Conservation (phyloP, 2,329 filamentous ascomycete species). For the Fusarium sp. region DNA sequence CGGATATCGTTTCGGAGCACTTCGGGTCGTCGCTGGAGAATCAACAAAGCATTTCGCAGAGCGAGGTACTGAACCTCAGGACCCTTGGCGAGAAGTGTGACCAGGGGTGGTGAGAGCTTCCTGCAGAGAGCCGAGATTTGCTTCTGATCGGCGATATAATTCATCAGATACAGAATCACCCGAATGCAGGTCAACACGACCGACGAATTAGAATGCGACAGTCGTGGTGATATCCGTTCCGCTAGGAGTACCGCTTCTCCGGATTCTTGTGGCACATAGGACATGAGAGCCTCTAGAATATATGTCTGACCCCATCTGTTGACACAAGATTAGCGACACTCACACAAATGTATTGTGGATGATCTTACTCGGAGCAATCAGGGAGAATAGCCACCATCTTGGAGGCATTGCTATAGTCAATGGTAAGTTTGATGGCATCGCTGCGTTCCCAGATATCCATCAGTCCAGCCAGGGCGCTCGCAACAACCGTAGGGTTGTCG, state of each 20-base stretch:
- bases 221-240: slow-evolving; percentile 91
- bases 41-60: slow-evolving; percentile 90
- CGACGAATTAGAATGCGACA: slow-evolving; percentile 96
- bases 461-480: slow-evolving; percentile 87
- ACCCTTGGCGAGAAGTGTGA: slow-evolving; percentile 94
- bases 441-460: slow-evolving; percentile 99
- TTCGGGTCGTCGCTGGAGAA: slow-evolving; percentile 91
- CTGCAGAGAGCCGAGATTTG: slow-evolving; percentile 87
- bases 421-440: slow-evolving; percentile 96
- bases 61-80: slow-evolving; percentile 99
- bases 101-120: slow-evolving; percentile 93
- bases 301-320: slow-evolving; percentile 97
- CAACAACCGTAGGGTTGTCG: slow-evolving; percentile 97
- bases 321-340: slow-evolving; percentile 23
- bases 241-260: slow-evolving; percentile 89
- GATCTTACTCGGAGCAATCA: slow-evolving; percentile 93
- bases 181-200: slow-evolving; percentile 96
- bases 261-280: slow-evolving; percentile 93
- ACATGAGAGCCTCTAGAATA: slow-evolving; percentile 97
- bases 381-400: slow-evolving; percentile 97
- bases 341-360: not conserved
- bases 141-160: slow-evolving; percentile 94
- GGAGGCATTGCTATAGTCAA: slow-evolving; percentile 96
- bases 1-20: slow-evolving; percentile 96
- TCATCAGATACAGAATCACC: slow-evolving; percentile 97